Evolutionary conservation across 441 rosid species (phyloP), one percentile per base, ranked within the genome.

Genomic region (Pelargonium cotyledonis): DNA sequence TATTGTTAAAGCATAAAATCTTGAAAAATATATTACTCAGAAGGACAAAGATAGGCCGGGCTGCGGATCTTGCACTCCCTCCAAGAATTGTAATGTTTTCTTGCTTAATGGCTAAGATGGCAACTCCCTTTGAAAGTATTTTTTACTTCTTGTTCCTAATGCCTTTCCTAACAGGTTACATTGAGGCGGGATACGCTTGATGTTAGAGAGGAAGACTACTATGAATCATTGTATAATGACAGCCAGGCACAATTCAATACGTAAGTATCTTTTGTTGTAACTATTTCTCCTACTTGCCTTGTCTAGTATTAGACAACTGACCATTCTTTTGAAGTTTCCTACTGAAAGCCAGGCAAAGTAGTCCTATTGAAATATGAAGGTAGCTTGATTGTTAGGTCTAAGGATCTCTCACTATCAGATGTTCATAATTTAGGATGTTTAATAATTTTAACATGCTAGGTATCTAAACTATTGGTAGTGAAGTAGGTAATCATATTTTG

Each of bases 11-110:
- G 75, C 86, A 89, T 78, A 92, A 92, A 77, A 85, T 95, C 63
- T 68, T 95, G 76, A 90, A 79, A 68, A 84, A 80, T 67, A 82
- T 90, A 15, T 75, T 92, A 71, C 72, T 95, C 71, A 88, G 99
- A 71, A 96, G 99, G 73, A 95, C 99, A 16, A 95, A 95, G 78
- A 85, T 78, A 65, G 96, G 97, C 75, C 85, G 98, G 75, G 98
- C 99, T 77, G 88, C 99, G 65, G 99, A 95, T 85, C 99, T 95
- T 74, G 97, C 98, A 26, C 96, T 95, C 81, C 98, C 99, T 77
- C 96, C 99, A 6, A 87, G 93, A 81, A 85, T 89, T 63, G 98
- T 95, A 80, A 80, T 53, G 90, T 78, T 66, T 23, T 68, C 63
- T 41, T 21, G 31, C 44, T 14, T 3, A 49, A 55, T 40, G 65